Conservation (phyloP, 1,284 basidiomycete species). For the Tilletia walkeri region DNA sequence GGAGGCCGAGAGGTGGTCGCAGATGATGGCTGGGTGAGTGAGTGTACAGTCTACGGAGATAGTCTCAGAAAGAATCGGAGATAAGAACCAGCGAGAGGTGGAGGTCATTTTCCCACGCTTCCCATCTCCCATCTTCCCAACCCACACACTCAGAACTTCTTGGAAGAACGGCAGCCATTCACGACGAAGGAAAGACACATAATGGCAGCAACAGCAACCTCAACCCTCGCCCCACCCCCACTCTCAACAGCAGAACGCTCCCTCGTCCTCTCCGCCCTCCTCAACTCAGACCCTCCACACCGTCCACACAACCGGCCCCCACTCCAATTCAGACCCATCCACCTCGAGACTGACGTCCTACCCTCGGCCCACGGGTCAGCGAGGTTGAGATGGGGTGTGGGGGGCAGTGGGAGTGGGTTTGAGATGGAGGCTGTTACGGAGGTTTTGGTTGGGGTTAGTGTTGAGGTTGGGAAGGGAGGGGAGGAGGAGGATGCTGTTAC, state of each 20-base stretch:
- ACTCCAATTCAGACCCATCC: conserved; percentile 38
- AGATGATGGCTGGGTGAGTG: not conserved
- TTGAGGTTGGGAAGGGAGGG: conserved; percentile 37
- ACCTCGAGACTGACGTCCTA: conserved; percentile 33
- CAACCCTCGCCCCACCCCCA: conserved; percentile 34
- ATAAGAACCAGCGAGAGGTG: not conserved
- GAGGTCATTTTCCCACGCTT: conserved; percentile 14
- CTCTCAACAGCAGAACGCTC: conserved; percentile 46
- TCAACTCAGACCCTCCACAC: conserved; percentile 37
- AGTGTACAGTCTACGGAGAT: too few relatives aligned
- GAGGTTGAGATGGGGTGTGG: conserved; percentile 35
- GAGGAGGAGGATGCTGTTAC: conserved; percentile 19
- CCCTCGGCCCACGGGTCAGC: conserved; percentile 46
- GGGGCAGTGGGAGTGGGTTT: not conserved
- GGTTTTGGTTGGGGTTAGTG: conserved; percentile 46
- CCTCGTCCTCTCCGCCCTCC: conserved; percentile 41
- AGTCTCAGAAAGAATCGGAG: not conserved
- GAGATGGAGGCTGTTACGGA: conserved; percentile 29
- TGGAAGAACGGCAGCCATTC: not conserved
- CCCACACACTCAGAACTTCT: not conserved
- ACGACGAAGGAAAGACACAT: not conserved
- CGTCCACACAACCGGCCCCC: conserved; percentile 39
- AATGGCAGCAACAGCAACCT: not conserved
- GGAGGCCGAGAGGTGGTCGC: too few relatives aligned
- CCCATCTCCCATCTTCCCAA: not conserved